Base-by-base conservation (phyloP, 106 monocot genomes). In the Iris macrosiphon region DNA sequence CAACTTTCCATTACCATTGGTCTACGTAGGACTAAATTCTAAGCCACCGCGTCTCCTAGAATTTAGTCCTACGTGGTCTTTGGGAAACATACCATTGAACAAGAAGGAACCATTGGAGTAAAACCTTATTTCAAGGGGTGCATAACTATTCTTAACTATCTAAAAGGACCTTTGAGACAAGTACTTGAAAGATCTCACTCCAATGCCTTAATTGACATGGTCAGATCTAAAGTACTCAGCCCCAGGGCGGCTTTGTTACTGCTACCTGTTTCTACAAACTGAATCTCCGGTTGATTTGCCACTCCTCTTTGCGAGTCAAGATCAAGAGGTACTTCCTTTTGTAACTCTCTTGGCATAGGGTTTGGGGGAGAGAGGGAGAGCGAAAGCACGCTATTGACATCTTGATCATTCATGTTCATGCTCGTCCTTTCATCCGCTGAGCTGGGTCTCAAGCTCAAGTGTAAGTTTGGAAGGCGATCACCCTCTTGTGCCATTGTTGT, bases 111-210 rank as follows among this genome's bases (percentile, higher is more conserved):
- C 18, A 44, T 28, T 42, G 28, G 27, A 16, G 28, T 43, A 32
- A 30, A 43, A n/a, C 54, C 43, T 55, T 65, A 58, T 67, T 66
- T 25, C 58, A 67, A 27, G 47, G 34, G 35, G 34, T 32, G 40
- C 49, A 3, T 59, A 63, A 39, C 11, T 22, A 4, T 51, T 40
- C 29, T 32, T 32, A 50, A 22, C 24, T 33, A 7, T 27, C 42
- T 30, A 39, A 64, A 29, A 3, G 52, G 43, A 57, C 70, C 72
- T n/a, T 75, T 51, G 66, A 70, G 64, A 65, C 66, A 68, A 95
- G 95, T 95, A 95, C 95, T 95, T 89, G 79, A 80, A 85, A 96
- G 95, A 89, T 90, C 89, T 90, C 95, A 96, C 82, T 96, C 89
- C 95, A 85, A 95, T 77, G 95, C 72, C 74, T 65, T 80, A 55